phyloP scores from a whole-genome alignment of 169 alveolate genomes.

The Cyclospora cayetanensis region DNA sequence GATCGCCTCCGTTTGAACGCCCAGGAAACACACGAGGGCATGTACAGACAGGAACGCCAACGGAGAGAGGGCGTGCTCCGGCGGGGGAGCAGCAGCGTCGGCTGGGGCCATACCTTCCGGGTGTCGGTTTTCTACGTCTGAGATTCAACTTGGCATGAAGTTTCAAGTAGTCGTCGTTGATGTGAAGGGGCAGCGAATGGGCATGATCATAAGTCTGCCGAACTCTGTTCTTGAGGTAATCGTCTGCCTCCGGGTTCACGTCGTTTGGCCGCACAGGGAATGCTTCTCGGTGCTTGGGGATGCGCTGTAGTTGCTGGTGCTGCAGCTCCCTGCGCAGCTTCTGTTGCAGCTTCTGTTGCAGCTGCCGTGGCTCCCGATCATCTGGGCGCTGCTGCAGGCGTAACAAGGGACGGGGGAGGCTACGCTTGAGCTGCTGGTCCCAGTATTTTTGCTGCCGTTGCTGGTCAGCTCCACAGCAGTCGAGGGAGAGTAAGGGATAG shows the following conservation, averaged over 20 bases:
- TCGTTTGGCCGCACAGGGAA: not conserved
- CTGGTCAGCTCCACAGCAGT: constrained; percentile 30
- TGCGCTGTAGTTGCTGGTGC: constrained; percentile 37
- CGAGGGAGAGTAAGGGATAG: not conserved
- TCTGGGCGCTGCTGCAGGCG: not conserved
- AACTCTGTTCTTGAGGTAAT: not conserved
- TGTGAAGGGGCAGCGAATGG: constrained; percentile 12
- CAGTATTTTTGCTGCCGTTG: not conserved
- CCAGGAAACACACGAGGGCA: not conserved
- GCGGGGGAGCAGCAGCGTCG: not conserved
- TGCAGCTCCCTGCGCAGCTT: not conserved
- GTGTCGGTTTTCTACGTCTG: not conserved
- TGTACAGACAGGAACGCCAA: constrained; percentile 1
- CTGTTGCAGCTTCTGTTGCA: not conserved
- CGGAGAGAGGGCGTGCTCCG: not conserved
- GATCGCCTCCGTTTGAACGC: not conserved
- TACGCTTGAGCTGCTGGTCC: constrained; percentile 14
- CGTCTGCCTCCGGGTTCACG: not conserved
- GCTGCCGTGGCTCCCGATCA: not conserved
- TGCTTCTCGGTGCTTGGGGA: constrained; percentile 35
- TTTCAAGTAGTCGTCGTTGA: not conserved
- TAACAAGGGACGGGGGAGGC: not conserved
- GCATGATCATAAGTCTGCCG: constrained; percentile 10
- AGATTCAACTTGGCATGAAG: not conserved
- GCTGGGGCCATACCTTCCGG: not conserved